These are phyloP conservation scores for Acer campestre DNA, from an alignment of 345 rosid species.

Conservation along the genomic window DNA sequence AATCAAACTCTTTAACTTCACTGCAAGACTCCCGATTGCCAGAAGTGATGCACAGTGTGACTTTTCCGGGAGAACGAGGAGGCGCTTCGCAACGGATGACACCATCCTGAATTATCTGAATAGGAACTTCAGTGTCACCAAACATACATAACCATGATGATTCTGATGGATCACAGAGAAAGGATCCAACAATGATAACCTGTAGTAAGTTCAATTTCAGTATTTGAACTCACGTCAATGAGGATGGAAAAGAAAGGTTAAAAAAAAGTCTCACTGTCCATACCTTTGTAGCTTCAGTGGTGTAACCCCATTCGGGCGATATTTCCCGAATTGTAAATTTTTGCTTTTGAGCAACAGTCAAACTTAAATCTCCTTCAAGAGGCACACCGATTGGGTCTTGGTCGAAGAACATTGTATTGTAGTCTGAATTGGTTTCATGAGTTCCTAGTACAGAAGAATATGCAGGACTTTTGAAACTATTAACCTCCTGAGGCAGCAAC, in stretches of 20 bases:
- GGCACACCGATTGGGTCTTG: slow-evolving; percentile 38
- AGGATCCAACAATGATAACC: slow-evolving; percentile 89
- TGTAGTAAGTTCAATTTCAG: slow-evolving; percentile 45
- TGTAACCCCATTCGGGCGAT: slow-evolving; percentile 89
- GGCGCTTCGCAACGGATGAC: slow-evolving; percentile 81
- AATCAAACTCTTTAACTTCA: slow-evolving; percentile 76
- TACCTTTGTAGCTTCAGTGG: slow-evolving; percentile 81
- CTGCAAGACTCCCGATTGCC: slow-evolving; percentile 73
- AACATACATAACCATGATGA: slow-evolving; percentile 92
- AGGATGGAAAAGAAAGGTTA: neutral
- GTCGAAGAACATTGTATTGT: slow-evolving; percentile 38
- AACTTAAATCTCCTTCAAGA: slow-evolving; percentile 41
- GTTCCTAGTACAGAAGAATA: slow-evolving; percentile 42
- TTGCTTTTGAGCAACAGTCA: slow-evolving; percentile 56
- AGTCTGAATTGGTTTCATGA: slow-evolving; percentile 37
- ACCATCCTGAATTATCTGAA: slow-evolving; percentile 78
- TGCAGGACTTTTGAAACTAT: slow-evolving; percentile 41
- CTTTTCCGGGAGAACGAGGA: slow-evolving; percentile 72
- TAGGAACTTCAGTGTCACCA: slow-evolving; percentile 81
- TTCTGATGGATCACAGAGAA: slow-evolving; percentile 77
- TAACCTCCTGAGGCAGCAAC: slow-evolving; percentile 48
- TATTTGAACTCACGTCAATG: neutral
- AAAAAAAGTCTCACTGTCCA: neutral
- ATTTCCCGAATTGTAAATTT: slow-evolving; percentile 73
- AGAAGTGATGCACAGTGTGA: slow-evolving; percentile 72